These are phyloP conservation scores for Aspergillus intermedius DNA, from an alignment of 2,329 filamentous ascomycete genomes.

Conservation along the genomic window DNA sequence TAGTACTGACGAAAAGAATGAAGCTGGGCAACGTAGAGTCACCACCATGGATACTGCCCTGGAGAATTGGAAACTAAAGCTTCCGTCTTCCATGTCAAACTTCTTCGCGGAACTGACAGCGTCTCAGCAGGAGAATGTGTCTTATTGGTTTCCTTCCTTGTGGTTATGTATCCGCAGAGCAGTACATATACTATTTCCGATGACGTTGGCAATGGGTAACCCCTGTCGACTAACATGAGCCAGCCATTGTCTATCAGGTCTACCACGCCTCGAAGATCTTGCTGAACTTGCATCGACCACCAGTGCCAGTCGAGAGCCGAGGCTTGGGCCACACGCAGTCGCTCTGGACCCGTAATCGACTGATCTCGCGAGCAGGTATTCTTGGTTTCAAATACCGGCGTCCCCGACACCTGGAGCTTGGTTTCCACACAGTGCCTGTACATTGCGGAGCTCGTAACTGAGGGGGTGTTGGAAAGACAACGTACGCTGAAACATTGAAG, in stretches of 20 bases:
- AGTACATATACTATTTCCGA: background rate
- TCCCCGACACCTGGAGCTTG: slow-evolving; percentile 2
- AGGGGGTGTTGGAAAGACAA: slow-evolving; percentile 1
- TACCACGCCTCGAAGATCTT: slow-evolving; percentile 6
- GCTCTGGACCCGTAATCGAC: background rate
- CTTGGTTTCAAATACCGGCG: background rate
- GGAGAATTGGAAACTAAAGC: slow-evolving; percentile 2
- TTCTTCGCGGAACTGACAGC: background rate
- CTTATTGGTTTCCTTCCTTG: background rate
- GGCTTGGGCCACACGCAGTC: background rate
- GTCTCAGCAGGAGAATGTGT: background rate
- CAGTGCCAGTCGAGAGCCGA: background rate
- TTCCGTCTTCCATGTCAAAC: slow-evolving; percentile 1
- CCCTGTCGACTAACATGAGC: no score
- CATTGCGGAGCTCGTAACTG: slow-evolving; percentile 2
- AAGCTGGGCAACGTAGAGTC: background rate
- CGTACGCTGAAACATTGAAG: slow-evolving; percentile 2
- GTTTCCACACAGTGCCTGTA: slow-evolving; percentile 3
- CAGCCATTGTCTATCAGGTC: slow-evolving; percentile 2
- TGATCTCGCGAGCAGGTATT: slow-evolving; percentile 2
- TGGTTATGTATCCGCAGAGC: slow-evolving; percentile 4
- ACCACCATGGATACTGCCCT: background rate
- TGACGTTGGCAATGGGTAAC: no score
- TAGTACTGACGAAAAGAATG: background rate
- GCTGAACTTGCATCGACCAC: background rate